Percentiles rank a stretch among this genome's conserved stretches.
phyloP scores from a whole-genome alignment of 106 monocot species.

The Dendrobium chrysotoxum region DNA sequence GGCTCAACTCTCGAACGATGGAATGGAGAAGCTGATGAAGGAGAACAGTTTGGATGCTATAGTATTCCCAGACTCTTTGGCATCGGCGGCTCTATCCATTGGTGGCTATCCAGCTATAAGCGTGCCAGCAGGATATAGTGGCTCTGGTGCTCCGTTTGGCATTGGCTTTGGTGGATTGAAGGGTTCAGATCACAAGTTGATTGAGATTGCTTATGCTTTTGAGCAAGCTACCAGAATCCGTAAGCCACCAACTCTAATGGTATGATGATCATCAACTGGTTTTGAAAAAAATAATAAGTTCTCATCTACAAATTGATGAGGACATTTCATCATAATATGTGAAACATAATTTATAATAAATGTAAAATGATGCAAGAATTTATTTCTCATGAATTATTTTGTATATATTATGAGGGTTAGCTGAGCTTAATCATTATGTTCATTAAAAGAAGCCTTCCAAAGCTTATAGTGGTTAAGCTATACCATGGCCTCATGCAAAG shows the following conservation, averaged over 20 bases:
- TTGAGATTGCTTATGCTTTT: slow-evolving; percentile 48
- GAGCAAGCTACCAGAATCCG: slow-evolving; percentile 40
- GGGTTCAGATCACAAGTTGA: slow-evolving; percentile 38
- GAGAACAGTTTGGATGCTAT: slow-evolving; percentile 31
- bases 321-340: no score
- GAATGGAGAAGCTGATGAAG: slow-evolving; percentile 29
- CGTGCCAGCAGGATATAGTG: slow-evolving; percentile 35
- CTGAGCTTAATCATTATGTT: no score
- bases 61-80: slow-evolving; percentile 9
- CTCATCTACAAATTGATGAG: no score
- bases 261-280: no score
- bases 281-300: no score
- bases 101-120: slow-evolving; percentile 34
- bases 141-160: slow-evolving; percentile 24
- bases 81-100: background rate
- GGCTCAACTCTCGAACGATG: slow-evolving; percentile 18
- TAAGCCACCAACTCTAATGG: background rate
- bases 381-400: no score
- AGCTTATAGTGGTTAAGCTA: no score
- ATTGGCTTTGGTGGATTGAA: slow-evolving; percentile 32
- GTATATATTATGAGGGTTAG: no score
- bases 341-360: no score
- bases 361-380: no score
- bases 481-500: no score
- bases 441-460: no score